Evolutionary conservation across 768 basidiomycete genomes (phyloP).

Genomic region (Phylloporus scabripes): DNA sequence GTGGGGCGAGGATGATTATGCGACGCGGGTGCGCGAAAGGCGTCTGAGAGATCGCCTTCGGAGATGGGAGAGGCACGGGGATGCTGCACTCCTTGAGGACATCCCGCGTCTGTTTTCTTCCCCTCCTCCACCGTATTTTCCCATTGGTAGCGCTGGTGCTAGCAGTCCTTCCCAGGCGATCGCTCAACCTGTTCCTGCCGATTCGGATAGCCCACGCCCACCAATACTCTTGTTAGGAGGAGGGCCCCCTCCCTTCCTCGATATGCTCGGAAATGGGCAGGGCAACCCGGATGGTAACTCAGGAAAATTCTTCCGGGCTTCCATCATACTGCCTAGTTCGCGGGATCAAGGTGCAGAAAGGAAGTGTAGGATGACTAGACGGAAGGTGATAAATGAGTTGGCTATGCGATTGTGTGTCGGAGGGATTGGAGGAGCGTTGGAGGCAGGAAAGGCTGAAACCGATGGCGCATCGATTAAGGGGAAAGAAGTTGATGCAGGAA

Average conservation of each 20-base stretch:
- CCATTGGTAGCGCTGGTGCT: not conserved
- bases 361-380: slow-evolving; percentile 50
- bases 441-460: slow-evolving; percentile 16
- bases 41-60: slow-evolving; percentile 66
- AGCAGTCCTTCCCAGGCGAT: slow-evolving; percentile 15
- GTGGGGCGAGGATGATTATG: slow-evolving; percentile 62
- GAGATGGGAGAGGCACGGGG: slow-evolving; percentile 65
- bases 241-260: slow-evolving; percentile 17
- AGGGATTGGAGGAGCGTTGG: slow-evolving; percentile 63
- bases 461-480: not conserved
- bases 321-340: slow-evolving; percentile 58
- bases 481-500: slow-evolving; percentile 2
- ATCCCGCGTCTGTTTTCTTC: slow-evolving; percentile 47
- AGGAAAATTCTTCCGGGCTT: slow-evolving; percentile 58
- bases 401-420: slow-evolving; percentile 82
- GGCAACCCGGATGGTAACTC: slow-evolving; percentile 13
- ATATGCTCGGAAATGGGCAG: slow-evolving; percentile 20
- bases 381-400: slow-evolving; percentile 75
- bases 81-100: slow-evolving; percentile 54
- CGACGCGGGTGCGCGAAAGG: slow-evolving; percentile 64
- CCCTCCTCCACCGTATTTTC: slow-evolving; percentile 14
- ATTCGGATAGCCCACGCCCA: slow-evolving; percentile 20
- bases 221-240: slow-evolving; percentile 25
- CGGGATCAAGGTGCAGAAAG: slow-evolving; percentile 55
- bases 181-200: slow-evolving; percentile 23